phyloP scores from a whole-genome alignment of 768 basidiomycete species.

The Tremella fuciformis region DNA sequence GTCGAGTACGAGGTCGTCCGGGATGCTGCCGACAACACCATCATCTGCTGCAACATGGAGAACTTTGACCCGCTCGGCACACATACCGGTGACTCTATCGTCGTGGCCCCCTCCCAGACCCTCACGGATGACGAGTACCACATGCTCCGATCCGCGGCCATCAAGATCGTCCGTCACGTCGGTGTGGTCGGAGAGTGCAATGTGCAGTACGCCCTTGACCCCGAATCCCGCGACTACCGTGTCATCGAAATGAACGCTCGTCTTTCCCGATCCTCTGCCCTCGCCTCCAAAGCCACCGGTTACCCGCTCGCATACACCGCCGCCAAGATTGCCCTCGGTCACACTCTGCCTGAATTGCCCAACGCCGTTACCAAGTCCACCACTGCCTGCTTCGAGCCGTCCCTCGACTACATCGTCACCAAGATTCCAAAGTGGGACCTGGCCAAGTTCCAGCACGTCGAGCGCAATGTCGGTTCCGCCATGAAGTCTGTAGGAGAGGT shows the following conservation, averaged over 20 bases:
- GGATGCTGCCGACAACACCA: conserved; percentile 97
- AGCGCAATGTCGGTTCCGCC: conserved; percentile 89
- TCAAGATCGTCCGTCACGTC: conserved; percentile 78
- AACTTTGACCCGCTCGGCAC: conserved; percentile 99
- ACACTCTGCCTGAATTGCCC: conserved; percentile 94
- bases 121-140: conserved; percentile 97
- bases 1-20: conserved; percentile 99
- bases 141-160: conserved; percentile 95
- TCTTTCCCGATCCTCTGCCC: conserved; percentile 75
- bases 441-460: conserved; percentile 92
- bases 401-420: conserved; percentile 97
- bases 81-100: conserved; percentile 98
- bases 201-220: conserved; percentile 94
- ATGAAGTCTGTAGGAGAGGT: conserved; percentile 99
- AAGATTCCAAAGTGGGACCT: conserved; percentile 99
- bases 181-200: conserved; percentile 53
- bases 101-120: conserved; percentile 97
- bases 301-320: conserved; percentile 99
- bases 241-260: conserved; percentile 98
- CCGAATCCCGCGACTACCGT: conserved; percentile 85
- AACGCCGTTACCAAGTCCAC: conserved; percentile 99
- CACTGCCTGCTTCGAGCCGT: conserved; percentile 98
- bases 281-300: conserved; percentile 97
- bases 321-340: conserved; percentile 95
- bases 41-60: conserved; percentile 83